Conservation (phyloP, 306 rosid species). For the Pterocarpus santalinus region DNA sequence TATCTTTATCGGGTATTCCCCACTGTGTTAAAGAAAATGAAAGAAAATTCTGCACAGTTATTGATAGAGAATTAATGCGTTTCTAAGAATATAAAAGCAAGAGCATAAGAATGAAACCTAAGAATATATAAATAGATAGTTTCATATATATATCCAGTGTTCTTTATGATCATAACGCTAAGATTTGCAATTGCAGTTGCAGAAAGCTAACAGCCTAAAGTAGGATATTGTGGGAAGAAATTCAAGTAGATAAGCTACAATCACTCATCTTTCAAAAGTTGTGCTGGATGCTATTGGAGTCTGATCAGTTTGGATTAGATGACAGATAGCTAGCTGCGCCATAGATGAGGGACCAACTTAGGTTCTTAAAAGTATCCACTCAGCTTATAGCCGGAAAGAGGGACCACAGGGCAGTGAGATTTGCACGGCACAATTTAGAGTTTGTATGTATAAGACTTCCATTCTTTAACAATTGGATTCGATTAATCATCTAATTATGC, state of each 20-base stretch:
- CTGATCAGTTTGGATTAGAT: constrained; percentile 41
- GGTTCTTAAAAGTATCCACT: constrained; percentile 78
- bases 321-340: constrained; percentile 46
- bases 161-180: background rate
- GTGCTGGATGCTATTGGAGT: constrained; percentile 50
- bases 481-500: background rate
- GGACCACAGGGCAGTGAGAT: constrained; percentile 86
- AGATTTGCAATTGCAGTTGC: background rate
- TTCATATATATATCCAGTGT: too few species aligned
- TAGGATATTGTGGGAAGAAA: constrained; percentile 1
- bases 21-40: background rate
- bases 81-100: too few species aligned
- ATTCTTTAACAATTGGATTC: constrained; percentile 3
- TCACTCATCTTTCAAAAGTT: constrained; percentile 43
- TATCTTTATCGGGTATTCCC: constrained; percentile 42
- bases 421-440: constrained; percentile 60
- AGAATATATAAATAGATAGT: too few species aligned
- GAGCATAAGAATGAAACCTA: too few species aligned
- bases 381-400: constrained; percentile 45
- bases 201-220: background rate
- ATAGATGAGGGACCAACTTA: constrained; percentile 83
- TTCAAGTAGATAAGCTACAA: constrained; percentile 36
- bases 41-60: constrained; percentile 24
- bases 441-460: background rate
- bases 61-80: constrained; percentile 8